phyloP scores from a whole-genome alignment of 148 eudicot species.

The Chenopodium formosanum region DNA sequence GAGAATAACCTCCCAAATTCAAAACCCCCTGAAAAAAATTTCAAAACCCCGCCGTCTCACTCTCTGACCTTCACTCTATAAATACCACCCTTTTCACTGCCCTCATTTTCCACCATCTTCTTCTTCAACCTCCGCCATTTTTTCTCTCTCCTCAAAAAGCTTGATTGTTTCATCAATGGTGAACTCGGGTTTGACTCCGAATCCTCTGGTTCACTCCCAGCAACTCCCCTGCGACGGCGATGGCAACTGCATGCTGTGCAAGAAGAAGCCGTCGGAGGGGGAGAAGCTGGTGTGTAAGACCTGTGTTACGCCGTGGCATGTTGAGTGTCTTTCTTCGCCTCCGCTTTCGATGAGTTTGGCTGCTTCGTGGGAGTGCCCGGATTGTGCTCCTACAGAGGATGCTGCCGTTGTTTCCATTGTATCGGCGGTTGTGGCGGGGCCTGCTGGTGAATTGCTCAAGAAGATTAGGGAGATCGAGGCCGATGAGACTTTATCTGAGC shows the following conservation, averaged over 20 bases:
- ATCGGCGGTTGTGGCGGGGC: conserved; percentile 23
- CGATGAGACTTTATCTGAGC: conserved; percentile 54
- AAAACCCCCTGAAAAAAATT: conserved; percentile 25
- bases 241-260: conserved; percentile 77
- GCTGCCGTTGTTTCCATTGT: background rate
- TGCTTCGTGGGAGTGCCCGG: conserved; percentile 71
- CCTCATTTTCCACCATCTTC: background rate
- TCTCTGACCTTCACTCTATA: background rate
- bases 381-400: conserved; percentile 37
- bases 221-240: conserved; percentile 65
- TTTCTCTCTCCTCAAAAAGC: background rate
- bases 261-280: conserved; percentile 38
- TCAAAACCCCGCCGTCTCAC: conserved; percentile 42
- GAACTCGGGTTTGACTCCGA: conserved; percentile 6
- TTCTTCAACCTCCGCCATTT: background rate
- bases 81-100: background rate
- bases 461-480: conserved; percentile 64
- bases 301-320: conserved; percentile 85
- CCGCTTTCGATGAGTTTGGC: conserved; percentile 48
- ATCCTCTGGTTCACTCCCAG: conserved; percentile 25
- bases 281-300: conserved; percentile 54
- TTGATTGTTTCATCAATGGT: background rate
- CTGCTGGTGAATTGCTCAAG: conserved; percentile 38
- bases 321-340: conserved; percentile 39
- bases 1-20: conserved; percentile 23